These are phyloP conservation scores for Closterium sp. DNA, from an alignment of 139 green algal species.

Conservation along the genomic window DNA sequence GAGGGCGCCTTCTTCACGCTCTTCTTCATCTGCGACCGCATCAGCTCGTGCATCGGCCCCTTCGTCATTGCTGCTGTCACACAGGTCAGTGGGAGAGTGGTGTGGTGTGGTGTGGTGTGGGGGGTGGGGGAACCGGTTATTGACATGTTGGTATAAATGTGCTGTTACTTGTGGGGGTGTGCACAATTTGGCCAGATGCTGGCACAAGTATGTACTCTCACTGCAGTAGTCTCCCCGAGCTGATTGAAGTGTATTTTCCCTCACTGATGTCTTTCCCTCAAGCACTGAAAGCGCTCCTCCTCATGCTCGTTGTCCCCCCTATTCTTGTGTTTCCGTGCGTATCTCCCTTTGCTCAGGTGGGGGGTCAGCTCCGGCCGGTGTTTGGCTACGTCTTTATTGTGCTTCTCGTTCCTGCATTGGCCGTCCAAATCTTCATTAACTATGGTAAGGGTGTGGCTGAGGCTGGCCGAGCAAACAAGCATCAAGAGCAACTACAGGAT, in stretches of 20 bases:
- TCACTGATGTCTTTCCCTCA: too few species aligned
- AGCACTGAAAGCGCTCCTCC: too few species aligned
- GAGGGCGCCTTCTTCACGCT: slow-evolving; percentile 37
- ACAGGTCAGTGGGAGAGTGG: not conserved
- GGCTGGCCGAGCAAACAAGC: not conserved
- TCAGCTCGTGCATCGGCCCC: slow-evolving; percentile 32
- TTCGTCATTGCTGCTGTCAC: slow-evolving; percentile 6
- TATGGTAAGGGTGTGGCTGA: not conserved
- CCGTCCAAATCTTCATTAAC: not conserved
- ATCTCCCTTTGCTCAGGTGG: not conserved
- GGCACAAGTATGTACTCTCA: not conserved
- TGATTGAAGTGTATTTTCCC: too few species aligned
- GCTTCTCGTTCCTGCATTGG: not conserved
- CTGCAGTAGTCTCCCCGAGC: too few species aligned
- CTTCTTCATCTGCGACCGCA: slow-evolving; percentile 39
- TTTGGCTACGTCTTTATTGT: not conserved
- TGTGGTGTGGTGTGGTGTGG: not conserved
- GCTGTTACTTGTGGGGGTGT: not conserved
- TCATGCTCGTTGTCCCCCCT: too few species aligned
- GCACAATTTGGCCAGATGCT: not conserved
- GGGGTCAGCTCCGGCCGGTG: not conserved
- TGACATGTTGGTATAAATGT: not conserved
- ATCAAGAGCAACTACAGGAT: not conserved
- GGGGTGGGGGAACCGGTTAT: not conserved
- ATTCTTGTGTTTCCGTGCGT: not conserved